Percentiles rank a stretch among this genome's conserved stretches.
These are phyloP conservation scores for Trichophyton simii DNA, from an alignment of 2,329 filamentous ascomycete genomes.

Conservation along the genomic window DNA sequence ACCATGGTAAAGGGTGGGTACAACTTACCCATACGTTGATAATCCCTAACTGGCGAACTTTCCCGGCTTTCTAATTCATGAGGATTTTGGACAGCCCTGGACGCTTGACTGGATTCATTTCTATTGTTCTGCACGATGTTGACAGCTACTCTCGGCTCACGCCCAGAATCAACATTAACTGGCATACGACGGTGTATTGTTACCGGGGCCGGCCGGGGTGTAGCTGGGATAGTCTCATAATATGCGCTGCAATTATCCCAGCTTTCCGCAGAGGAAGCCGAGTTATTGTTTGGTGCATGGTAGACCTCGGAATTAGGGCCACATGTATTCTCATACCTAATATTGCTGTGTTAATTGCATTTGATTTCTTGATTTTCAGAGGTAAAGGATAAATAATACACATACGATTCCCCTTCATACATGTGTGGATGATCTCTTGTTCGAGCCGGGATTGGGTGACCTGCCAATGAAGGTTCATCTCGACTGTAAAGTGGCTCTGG, in stretches of 20 bases:
- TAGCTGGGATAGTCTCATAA: neutral
- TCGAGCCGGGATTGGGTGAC: neutral
- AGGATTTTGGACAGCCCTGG: neutral
- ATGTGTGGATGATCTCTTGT: no score
- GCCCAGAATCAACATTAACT: neutral
- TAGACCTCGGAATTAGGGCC: no score
- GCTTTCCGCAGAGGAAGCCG: no score
- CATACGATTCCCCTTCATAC: neutral
- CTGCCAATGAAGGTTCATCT: neutral
- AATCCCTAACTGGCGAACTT: no score
- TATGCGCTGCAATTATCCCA: neutral
- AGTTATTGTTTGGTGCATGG: no score
- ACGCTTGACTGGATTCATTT: neutral
- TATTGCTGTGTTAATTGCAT: neutral
- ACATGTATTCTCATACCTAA: neutral
- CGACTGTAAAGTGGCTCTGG: no score
- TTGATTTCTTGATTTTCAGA: no score
- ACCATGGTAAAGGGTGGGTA: neutral
- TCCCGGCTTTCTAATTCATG: neutral
- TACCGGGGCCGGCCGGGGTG: neutral
- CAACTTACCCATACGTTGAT: neutral
- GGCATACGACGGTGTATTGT: neutral
- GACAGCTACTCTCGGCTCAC: neutral
- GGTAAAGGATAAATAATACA: neutral
- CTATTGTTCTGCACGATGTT: neutral